Evolutionary conservation across 306 rosid species (phyloP), one percentile per base, ranked within the genome.

Genomic region (Sechiopsis laciniata): DNA sequence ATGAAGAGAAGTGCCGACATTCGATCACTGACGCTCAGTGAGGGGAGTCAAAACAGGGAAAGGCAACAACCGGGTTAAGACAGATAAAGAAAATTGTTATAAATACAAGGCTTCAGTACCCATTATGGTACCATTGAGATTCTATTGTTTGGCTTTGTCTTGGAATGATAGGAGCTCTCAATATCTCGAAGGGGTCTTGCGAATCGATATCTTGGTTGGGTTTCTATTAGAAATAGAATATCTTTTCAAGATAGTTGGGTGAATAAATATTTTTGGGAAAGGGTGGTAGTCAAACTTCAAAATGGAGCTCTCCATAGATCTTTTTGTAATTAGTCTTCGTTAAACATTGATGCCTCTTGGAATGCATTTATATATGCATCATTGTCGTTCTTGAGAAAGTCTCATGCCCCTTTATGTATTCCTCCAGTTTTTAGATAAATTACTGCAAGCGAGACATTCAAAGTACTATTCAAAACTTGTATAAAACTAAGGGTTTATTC

Each of bases 401-500:
- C 10, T 14, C 42, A 29, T 61, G 20, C 20, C 14, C 20, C 46
- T 29, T 61, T 26, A 6, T 61, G 46, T 14, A 7, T 61, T 61
- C 13, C 26, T 55, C 26, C 60, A 55, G 9, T 17, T 55, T 55
- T 19, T 17, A 19, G 20, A 59, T 14, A 6, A 59, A 59, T 59
- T 26, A 0, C 26, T 3, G 24, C 24, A 58, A 59, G 65, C 3
- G 15, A 59, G 16, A 24, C 1, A 7, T 59, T 19, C 65, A 12
- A 59, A 59, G 3, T 59, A 59, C 37, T 20, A 68, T 0, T 20
- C 72, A 67, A 20, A 42, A 67, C 72, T 14, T 7, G 24, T 4
- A 66, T 42, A 45, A 66, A 19, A 66, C 56, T 45, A 46, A 17
- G 73, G 40, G 20, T 45, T 5, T 22, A 55, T 71, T 10, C 80